phyloP scores from a whole-genome alignment of 1,284 basidiomycete genomes.

The Rhodotorula mucilaginosa region DNA sequence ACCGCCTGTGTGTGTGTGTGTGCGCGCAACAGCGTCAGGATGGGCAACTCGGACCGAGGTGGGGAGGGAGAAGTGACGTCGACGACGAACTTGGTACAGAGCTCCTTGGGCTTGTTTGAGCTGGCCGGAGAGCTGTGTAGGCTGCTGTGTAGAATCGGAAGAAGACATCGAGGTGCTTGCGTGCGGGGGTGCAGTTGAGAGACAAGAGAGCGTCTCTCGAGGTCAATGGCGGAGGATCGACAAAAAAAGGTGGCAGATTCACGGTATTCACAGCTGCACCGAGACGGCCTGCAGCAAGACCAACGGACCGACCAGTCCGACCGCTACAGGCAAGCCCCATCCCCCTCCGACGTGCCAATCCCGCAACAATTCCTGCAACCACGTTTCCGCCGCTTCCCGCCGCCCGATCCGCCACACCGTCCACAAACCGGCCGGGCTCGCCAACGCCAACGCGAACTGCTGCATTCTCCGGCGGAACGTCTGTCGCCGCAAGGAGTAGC shows the following conservation, averaged over 20 bases:
- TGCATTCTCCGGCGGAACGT: conserved; percentile 32
- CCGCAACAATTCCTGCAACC: conserved; percentile 34
- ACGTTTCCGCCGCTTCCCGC: conserved; percentile 16
- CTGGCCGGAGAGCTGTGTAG: conserved; percentile 15
- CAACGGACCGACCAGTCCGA: conserved; percentile 46
- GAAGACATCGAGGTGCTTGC: neutral
- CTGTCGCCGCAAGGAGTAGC: neutral
- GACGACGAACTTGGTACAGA: conserved; percentile 12
- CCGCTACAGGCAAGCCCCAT: conserved; percentile 46
- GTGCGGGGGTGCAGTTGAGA: neutral
- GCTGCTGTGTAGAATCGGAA: conserved; percentile 2
- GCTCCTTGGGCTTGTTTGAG: conserved; percentile 18
- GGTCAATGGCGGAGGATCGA: too few relatives aligned
- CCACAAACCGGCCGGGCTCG: conserved; percentile 19
- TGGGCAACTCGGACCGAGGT: too few relatives aligned
- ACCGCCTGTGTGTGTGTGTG: conserved; percentile 9
- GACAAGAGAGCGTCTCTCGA: too few relatives aligned
- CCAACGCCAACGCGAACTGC: conserved; percentile 6
- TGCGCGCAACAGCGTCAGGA: too few relatives aligned
- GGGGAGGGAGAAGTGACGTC: too few relatives aligned
- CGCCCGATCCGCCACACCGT: conserved; percentile 11
- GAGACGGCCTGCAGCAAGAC: conserved; percentile 31
- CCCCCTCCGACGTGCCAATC: conserved; percentile 49
- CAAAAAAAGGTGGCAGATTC: too few relatives aligned
- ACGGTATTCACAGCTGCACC: neutral